Evolutionary conservation across 352 stramenopile genomes (phyloP).

Genomic region (Phytophthora brassicae): DNA sequence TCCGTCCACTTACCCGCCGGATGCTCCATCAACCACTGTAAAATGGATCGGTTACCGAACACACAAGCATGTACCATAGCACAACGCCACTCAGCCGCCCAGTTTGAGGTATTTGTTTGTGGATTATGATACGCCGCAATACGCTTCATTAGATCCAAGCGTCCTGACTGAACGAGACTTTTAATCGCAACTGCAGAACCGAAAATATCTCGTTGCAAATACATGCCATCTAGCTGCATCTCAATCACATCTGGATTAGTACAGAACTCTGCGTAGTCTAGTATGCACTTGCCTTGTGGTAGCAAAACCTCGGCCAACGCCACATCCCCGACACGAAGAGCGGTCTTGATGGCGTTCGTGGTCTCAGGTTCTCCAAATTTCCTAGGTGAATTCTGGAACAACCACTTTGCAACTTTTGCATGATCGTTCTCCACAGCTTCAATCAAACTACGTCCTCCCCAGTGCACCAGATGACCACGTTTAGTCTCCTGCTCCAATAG

Average conservation of each 20-base stretch:
- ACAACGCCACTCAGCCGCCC: constrained; percentile 8
- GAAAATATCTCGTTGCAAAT: constrained; percentile 9
- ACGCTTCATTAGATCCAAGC: constrained; percentile 20
- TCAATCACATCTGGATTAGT: constrained; percentile 17
- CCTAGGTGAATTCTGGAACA: background rate
- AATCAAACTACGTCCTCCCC: constrained; percentile 13
- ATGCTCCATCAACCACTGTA: constrained; percentile 25
- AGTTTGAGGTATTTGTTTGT: constrained; percentile 3
- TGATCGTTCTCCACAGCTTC: constrained; percentile 18
- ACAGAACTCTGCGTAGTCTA: constrained; percentile 18
- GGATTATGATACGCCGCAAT: constrained; percentile 10
- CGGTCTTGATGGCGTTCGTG: constrained; percentile 10
- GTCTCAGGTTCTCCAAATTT: constrained; percentile 3
- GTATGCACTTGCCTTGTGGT: constrained; percentile 14
- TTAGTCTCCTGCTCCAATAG: constrained; percentile 7
- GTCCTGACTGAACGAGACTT: constrained; percentile 8
- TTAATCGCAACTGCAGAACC: constrained; percentile 15
- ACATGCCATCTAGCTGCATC: constrained; percentile 17
- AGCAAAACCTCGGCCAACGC: constrained; percentile 11
- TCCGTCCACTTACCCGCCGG: constrained; percentile 13
- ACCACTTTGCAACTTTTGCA: constrained; percentile 2
- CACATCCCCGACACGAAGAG: constrained; percentile 1
- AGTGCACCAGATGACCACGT: constrained; percentile 9
- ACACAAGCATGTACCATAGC: constrained; percentile 23
- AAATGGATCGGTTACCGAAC: constrained; percentile 2